Base-by-base conservation (phyloP, 1,284 basidiomycete species). In the Cryptococcus sp. region DNA sequence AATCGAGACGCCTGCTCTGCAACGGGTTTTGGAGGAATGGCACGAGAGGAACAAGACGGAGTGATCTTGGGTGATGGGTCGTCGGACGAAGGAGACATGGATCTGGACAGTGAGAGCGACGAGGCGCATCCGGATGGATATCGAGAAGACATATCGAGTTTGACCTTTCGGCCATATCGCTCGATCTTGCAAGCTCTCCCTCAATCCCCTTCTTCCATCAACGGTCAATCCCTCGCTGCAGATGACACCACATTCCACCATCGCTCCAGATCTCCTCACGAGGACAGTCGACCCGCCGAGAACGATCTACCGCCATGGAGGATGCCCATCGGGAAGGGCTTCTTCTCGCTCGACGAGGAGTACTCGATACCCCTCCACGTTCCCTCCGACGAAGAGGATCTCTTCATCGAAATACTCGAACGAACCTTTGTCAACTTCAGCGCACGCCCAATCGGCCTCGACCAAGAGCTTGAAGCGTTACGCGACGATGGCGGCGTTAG, bases 11-110 rank as follows among this genome's bases (percentile, higher is more conserved):
- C 51, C 52, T 2, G 62, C 56, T 25, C 50, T 73, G 37, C 54
- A 48, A 23, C 52, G 53, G 25, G 44, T 54, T 5, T 44, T 73
- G 9, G 67, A 71, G 38, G 57, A 54, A 58, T 71, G 69, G 69
- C 53, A 51, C 22, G 9, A 22, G 22, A 23, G 10, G 21, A 45
- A 36, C 23, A 9, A 22, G 42, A 12, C 11, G 23, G 28, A 31
- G 28, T 14, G 9, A 31, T 54, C 3, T 43, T 72, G 6, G 67
- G 70, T 36, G 57, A 54, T 56, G 68, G 67, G 69, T 51, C 48
- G 21, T 2, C 21, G 12, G 12, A 14, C 22, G 32, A 36, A 5
- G 9, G 12, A 24, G 6, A 42, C 5, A 24, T 16, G 12, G 28
- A 43, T 5, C 2, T 12, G 5, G 19, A 24, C 22, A 31, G 3